Base-by-base conservation (phyloP, 2,329 filamentous ascomycete genomes). In the Alternaria ventricosa region DNA sequence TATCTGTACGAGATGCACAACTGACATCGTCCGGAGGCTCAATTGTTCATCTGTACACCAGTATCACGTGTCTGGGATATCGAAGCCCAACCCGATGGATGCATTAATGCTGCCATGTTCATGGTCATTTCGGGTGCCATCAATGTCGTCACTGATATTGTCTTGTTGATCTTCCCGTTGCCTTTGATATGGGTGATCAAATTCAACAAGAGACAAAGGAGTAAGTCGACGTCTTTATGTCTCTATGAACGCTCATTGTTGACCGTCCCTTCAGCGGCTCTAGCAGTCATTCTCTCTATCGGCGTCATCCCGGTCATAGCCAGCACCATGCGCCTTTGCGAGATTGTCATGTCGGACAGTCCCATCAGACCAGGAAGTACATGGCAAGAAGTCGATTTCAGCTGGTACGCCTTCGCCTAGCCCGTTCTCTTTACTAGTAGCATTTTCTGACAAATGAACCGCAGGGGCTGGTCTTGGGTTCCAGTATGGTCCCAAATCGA, bases 401-500 rank as follows among this genome's bases (percentile, higher is more conserved):
- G 70, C 30, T 76, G 73, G 72, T 61, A 23, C 15, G 59, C 36
- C 11, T 20, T 12, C 6, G 25, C 28, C n/a, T 9, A 33, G 10
- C 15, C 18, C 18, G 20, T 28, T 7, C 20, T 10, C 9, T 11
- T n/a, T 11, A 30, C 22, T 20, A 61, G 49, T 22, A 60, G 47
- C 11, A 18, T n/a, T 13, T 6, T 15, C 62, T 67, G 49, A 70
- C 62, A 51, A 4, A 7, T 44, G 66, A 59, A 65, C 66, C 23
- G 20, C 18, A 53, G 60, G 60, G 60, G 60, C 22, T 73, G 72
- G 69, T 66, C 69, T 12, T 75, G 72, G 72, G 65, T 75, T 5
- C 71, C 73, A 8, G 69, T 75, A 2, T 76, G 74, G 74, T 75
- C 73, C 2, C 72, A 77, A 43, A 73, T 77, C 44, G 74, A 77